Evolutionary conservation across 495 filamentous ascomycete species (phyloP).

Genomic region (Lophium mytilinum): DNA sequence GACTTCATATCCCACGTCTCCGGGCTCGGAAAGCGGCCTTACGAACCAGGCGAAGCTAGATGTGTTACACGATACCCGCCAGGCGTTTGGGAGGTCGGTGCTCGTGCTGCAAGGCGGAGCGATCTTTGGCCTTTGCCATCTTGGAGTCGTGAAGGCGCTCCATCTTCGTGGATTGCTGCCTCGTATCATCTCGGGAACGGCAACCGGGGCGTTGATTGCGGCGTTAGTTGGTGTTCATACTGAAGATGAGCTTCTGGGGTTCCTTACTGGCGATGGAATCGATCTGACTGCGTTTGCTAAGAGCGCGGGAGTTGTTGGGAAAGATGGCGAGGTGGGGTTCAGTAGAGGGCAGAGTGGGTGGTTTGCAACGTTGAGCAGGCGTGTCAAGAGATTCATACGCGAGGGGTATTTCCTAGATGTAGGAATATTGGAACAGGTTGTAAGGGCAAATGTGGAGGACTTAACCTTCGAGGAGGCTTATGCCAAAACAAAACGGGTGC

Average conservation of each 20-base stretch:
- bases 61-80: conserved; percentile 79
- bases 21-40: conserved; percentile 49
- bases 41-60: conserved; percentile 81
- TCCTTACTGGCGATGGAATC: conserved; percentile 71
- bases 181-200: conserved; percentile 85
- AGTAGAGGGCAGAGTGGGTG: conserved; percentile 33
- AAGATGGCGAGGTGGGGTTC: conserved; percentile 18
- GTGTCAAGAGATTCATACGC: conserved; percentile 54
- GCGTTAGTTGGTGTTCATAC: conserved; percentile 83
- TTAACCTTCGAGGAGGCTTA: conserved; percentile 94
- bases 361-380: conserved; percentile 50
- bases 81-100: conserved; percentile 81
- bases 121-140: conserved; percentile 84
- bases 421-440: conserved; percentile 73
- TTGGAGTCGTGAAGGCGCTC: conserved; percentile 85
- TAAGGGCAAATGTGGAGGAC: conserved; percentile 77
- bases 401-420: conserved; percentile 83
- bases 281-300: conserved; percentile 71
- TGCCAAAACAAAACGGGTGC: conserved; percentile 69
- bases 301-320: background rate
- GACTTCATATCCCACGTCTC: conserved; percentile 56
- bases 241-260: conserved; percentile 71
- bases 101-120: conserved; percentile 85
- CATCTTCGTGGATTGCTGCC: conserved; percentile 78
- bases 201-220: conserved; percentile 83